Conservation (phyloP, 106 monocot species). For the Dioscorea zingiberensis region DNA sequence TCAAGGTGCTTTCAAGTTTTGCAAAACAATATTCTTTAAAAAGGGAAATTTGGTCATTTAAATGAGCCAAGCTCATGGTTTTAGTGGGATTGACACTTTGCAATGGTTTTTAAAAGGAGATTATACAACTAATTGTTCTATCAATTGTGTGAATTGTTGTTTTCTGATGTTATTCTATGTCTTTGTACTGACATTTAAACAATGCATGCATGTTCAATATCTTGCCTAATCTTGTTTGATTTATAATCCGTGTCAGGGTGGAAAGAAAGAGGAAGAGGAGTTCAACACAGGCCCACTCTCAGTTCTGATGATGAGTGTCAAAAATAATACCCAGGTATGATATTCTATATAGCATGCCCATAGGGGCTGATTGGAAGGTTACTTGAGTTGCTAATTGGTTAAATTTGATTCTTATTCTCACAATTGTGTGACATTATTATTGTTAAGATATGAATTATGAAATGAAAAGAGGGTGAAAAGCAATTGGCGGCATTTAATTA, state of each 20-base stretch:
- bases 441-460: no score
- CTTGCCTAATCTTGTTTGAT: not conserved
- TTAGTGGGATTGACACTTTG: not conserved
- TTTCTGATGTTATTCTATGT: not conserved
- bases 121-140: no score
- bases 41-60: no score
- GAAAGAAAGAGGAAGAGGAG: conserved; percentile 51
- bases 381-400: no score
- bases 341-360: not conserved
- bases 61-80: not conserved
- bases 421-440: no score
- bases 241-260: conserved; percentile 14
- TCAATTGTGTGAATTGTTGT: not conserved
- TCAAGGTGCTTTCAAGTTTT: no score
- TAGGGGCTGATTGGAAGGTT: no score
- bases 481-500: no score
- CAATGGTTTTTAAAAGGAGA: no score
- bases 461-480: no score
- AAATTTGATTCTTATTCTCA: no score
- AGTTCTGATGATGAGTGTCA: conserved; percentile 87
- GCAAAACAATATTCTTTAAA: no score
- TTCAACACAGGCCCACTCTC: conserved; percentile 80
- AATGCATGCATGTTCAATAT: not conserved
- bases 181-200: not conserved
- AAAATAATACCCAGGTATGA: conserved; percentile 80